Evolutionary conservation across 371 early-diverging fungal species (phyloP).

Genomic region (Cokeromyces recurvatus): DNA sequence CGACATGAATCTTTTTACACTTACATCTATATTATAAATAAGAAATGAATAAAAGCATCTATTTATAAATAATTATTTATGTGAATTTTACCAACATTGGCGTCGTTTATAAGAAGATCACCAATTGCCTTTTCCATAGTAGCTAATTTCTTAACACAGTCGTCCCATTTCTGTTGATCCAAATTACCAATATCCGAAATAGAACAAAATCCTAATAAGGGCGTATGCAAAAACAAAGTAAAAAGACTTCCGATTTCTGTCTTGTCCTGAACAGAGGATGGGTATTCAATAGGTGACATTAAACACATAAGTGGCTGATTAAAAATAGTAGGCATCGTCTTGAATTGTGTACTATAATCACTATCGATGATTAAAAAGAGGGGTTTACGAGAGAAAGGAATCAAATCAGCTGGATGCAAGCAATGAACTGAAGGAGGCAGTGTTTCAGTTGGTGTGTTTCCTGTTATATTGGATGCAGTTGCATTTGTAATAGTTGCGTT

Average conservation of each 20-base stretch:
- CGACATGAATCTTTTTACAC: slow-evolving; percentile 69
- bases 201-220: slow-evolving; percentile 68
- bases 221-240: slow-evolving; percentile 87
- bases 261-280: slow-evolving; percentile 72
- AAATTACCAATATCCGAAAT: slow-evolving; percentile 63
- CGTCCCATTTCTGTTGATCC: slow-evolving; percentile 56
- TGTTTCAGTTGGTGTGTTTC: background rate
- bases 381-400: slow-evolving; percentile 92
- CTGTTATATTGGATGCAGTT: background rate
- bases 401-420: slow-evolving; percentile 84
- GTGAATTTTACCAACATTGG: slow-evolving; percentile 39
- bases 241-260: slow-evolving; percentile 86
- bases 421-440: slow-evolving; percentile 54
- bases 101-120: slow-evolving; percentile 40
- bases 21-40: slow-evolving; percentile 33
- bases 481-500: background rate
- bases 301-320: slow-evolving; percentile 83
- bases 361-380: slow-evolving; percentile 91
- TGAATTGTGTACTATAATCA: slow-evolving; percentile 76
- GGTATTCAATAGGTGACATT: slow-evolving; percentile 87
- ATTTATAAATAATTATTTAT: too few species aligned
- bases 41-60: background rate
- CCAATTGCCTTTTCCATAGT: slow-evolving; percentile 52
- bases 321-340: slow-evolving; percentile 75
- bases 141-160: slow-evolving; percentile 45